Percentiles rank a stretch among this genome's conserved stretches.
Evolutionary conservation across 306 rosid species (phyloP).

Genomic region (Prunus campanulata): DNA sequence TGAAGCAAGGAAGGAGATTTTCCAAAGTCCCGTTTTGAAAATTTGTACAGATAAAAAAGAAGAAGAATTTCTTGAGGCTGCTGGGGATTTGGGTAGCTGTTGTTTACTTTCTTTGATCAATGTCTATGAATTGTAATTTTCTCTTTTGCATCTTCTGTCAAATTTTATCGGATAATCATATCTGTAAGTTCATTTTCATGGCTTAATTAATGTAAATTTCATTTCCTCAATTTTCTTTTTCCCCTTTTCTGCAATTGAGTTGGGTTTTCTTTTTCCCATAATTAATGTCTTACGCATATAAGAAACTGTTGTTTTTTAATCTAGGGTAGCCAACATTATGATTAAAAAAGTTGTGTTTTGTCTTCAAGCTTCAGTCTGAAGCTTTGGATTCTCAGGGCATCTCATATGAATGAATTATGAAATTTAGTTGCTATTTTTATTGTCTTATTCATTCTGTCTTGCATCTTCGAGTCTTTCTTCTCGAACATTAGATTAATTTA

Average conservation of each 20-base stretch:
- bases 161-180: constrained; percentile 5
- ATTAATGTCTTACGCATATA: no score
- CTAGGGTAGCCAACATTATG: background rate
- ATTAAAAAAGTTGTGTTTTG: constrained; percentile 25
- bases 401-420: no score
- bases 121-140: constrained; percentile 21
- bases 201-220: background rate
- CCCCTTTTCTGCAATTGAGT: background rate
- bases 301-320: background rate
- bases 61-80: constrained; percentile 28
- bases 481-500: no score
- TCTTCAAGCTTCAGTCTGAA: constrained; percentile 19
- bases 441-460: no score
- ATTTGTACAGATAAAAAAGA: constrained; percentile 16
- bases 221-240: background rate
- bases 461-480: no score
- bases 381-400: background rate
- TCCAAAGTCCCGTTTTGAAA: background rate
- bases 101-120: constrained; percentile 5
- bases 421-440: no score
- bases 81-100: constrained; percentile 23
- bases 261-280: background rate
- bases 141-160: background rate
- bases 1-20: background rate
- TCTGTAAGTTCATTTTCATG: constrained; percentile 7